Evolutionary conservation across 495 filamentous ascomycete species (phyloP).

Genomic region (Penicillium lagena): DNA sequence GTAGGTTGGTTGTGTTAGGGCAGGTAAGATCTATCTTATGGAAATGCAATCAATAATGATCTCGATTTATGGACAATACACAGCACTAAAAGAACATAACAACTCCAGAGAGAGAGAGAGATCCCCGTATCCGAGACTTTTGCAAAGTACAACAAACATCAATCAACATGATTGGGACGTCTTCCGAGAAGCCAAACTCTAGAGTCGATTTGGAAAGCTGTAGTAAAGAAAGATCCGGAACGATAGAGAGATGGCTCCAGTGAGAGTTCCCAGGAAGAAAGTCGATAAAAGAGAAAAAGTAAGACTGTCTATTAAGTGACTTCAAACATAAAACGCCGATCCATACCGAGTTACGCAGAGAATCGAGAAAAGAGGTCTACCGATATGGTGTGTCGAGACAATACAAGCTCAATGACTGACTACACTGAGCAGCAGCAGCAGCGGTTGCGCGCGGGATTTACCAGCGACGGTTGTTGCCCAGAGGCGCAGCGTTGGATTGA

Average conservation of each 20-base stretch:
- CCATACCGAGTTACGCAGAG: slow-evolving; percentile 35
- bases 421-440: slow-evolving; percentile 8
- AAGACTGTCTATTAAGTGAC: slow-evolving; percentile 34
- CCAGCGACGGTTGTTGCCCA: slow-evolving; percentile 59
- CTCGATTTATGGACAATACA: slow-evolving; percentile 12
- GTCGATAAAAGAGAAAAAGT: slow-evolving; percentile 15
- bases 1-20: too few species aligned
- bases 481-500: slow-evolving; percentile 57
- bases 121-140: slow-evolving; percentile 7
- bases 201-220: slow-evolving; percentile 2
- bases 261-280: slow-evolving; percentile 6
- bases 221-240: slow-evolving; percentile 2
- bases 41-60: too few species aligned
- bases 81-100: slow-evolving; percentile 1
- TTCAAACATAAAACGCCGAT: slow-evolving; percentile 34
- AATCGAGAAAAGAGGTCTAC: slow-evolving; percentile 32
- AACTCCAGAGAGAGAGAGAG: too few species aligned
- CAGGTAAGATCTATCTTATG: too few species aligned
- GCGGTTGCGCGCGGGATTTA: slow-evolving; percentile 22
- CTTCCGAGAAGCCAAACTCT: slow-evolving; percentile 7
- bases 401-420: slow-evolving; percentile 25
- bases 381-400: slow-evolving; percentile 15
- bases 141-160: slow-evolving; percentile 1
- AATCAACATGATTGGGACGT: slow-evolving; percentile 24
- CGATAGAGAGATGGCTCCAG: slow-evolving; percentile 2